phyloP scores from a whole-genome alignment of 2,329 filamentous ascomycete species.

The Ophiostoma fasciatum region DNA sequence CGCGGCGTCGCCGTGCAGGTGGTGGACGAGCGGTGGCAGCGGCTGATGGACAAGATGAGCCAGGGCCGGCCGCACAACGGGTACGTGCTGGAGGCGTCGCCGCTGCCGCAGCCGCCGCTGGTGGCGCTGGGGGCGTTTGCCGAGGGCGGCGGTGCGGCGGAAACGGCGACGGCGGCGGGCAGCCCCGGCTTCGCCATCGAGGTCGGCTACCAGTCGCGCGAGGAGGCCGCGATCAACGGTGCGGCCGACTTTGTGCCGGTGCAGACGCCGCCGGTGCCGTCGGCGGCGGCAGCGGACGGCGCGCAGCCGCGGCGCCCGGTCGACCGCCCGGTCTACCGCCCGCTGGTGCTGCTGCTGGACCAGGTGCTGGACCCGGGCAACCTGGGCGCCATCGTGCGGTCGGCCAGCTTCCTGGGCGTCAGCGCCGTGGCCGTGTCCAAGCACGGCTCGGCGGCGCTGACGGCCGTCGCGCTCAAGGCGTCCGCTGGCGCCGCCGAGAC shows the following conservation, averaged over 20 bases:
- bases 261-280: background rate
- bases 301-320: too few relatives aligned
- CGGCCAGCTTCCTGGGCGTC: constrained; percentile 79
- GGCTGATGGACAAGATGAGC: constrained; percentile 71
- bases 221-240: constrained; percentile 64
- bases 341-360: constrained; percentile 60
- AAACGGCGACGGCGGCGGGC: background rate
- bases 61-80: constrained; percentile 78
- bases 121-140: constrained; percentile 35
- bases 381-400: constrained; percentile 75
- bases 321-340: constrained; percentile 29
- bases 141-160: background rate
- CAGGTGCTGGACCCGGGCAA: constrained; percentile 78
- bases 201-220: constrained; percentile 53
- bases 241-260: constrained; percentile 32
- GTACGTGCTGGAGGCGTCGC: constrained; percentile 73
- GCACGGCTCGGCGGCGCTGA: constrained; percentile 58
- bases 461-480: constrained; percentile 68
- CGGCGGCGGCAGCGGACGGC: too few relatives aligned
- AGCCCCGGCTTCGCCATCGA: constrained; percentile 39
- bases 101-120: constrained; percentile 58
- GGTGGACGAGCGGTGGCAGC: constrained; percentile 46
- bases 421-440: constrained; percentile 68
- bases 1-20: constrained; percentile 39
- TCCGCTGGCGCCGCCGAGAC: constrained; percentile 78